These are phyloP conservation scores for Thymus mandschuricus DNA, from an alignment of 257 asterid species.

Conservation along the genomic window DNA sequence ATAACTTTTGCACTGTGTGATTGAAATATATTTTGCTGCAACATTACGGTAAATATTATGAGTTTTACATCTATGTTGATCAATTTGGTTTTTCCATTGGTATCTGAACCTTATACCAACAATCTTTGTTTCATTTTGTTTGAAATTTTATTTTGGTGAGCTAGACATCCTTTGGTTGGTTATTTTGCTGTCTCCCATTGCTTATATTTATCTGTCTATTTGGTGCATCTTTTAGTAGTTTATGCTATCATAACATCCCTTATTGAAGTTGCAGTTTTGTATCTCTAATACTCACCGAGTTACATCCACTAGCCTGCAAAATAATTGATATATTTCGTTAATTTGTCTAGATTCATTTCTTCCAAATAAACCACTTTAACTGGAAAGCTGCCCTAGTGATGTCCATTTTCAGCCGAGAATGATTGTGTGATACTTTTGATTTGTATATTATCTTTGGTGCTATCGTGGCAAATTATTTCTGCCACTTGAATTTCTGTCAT, in stretches of 20 bases:
- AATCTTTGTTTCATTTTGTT: not conserved
- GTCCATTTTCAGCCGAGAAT: constrained; percentile 1
- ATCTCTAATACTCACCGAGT: not conserved
- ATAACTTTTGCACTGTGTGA: not conserved
- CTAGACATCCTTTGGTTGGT: not conserved
- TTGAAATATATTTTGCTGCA: not conserved
- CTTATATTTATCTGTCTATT: not conserved
- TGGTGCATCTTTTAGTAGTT: not conserved
- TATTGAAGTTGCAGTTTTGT: not conserved
- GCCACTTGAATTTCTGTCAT: constrained; percentile 30
- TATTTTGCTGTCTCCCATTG: not conserved
- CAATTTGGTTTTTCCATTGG: not conserved
- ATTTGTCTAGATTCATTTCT: not conserved
- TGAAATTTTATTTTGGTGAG: not conserved
- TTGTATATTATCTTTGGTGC: not conserved
- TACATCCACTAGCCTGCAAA: not conserved
- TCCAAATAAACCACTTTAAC: not conserved
- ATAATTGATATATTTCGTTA: not conserved
- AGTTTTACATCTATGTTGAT: not conserved
- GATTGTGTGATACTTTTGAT: not conserved
- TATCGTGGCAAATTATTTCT: not conserved
- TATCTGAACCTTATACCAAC: not conserved
- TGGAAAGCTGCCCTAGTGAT: not conserved
- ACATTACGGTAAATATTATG: not conserved
- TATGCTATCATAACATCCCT: constrained; percentile 9